phyloP scores from a whole-genome alignment of 2,329 filamentous ascomycete species.

The Coniochaeta prunicola region DNA sequence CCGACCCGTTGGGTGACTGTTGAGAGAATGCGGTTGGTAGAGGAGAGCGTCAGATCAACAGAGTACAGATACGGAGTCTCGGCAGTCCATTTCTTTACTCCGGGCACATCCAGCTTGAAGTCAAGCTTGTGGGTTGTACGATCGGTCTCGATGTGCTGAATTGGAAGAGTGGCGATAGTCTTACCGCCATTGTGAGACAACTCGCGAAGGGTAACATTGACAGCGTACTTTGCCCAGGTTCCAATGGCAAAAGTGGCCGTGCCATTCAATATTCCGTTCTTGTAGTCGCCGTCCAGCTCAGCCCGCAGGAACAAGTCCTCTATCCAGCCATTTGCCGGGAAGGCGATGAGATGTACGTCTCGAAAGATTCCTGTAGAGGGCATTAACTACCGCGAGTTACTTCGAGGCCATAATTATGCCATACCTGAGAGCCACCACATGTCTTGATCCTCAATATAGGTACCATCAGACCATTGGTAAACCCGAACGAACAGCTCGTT shows the following conservation, averaged over 20 bases:
- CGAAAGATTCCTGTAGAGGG: conserved; percentile 48
- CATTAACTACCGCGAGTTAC: not conserved
- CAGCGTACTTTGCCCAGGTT: conserved; percentile 20
- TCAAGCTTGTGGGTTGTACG: conserved; percentile 12
- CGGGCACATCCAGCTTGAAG: conserved; percentile 31
- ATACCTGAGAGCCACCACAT: conserved; percentile 60
- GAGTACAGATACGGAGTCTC: conserved; percentile 58
- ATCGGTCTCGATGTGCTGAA: conserved; percentile 14
- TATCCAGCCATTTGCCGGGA: conserved; percentile 42
- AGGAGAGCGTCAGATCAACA: conserved; percentile 34
- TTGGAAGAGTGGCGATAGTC: conserved; percentile 11
- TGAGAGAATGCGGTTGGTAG: not conserved
- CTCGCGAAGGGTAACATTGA: conserved; percentile 38
- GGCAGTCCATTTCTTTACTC: conserved; percentile 62
- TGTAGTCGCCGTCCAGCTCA: conserved; percentile 42
- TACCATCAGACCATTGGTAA: conserved; percentile 63
- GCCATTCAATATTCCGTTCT: conserved; percentile 37
- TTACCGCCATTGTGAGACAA: conserved; percentile 25
- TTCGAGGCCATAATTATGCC: not conserved
- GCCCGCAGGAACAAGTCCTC: conserved; percentile 52
- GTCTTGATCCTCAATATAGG: conserved; percentile 64
- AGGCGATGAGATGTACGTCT: conserved; percentile 54
- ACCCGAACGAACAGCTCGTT: conserved; percentile 59
- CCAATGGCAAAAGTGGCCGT: conserved; percentile 36
- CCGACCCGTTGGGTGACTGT: conserved; percentile 43